Evolutionary conservation across 139 green algal genomes (phyloP), one percentile per base, ranked within the genome.

Genomic region (Pycnococcus provasolii): DNA sequence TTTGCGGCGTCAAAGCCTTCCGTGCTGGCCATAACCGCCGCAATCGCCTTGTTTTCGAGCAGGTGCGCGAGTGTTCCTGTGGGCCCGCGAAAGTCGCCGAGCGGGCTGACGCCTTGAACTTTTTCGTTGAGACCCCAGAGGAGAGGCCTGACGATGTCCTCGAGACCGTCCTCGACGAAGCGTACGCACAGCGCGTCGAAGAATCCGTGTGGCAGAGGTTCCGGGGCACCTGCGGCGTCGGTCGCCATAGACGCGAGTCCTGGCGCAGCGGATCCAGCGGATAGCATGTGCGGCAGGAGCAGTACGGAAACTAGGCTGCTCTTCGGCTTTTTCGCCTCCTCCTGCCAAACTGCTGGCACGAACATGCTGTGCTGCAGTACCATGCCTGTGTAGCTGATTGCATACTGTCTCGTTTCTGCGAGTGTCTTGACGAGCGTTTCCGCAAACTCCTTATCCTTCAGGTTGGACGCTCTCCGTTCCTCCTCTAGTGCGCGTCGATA

Each of bases 361-460:
- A 96, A 90, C 73, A 96, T 82, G 45, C 85, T 81, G 4, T 84
- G 71, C 13, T 70, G 79, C 9, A 97, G 78, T 5, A 84, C 75
- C 0, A 97, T 80, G 0, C 81, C 81, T 0, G 75, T 59, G 64
- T 97, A 96, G 4, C 77, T 87, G 37, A 96, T 80, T 26, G 26
- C 26, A 26, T 2, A 88, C 61, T 41, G 96, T 77, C 62, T 95
- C 81, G 47, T 78, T 84, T n/a, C 75, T 71, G 0, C 63, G 46
- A 6, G 66, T 76, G 62, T 41, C 42, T 15, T 41, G 42, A 13
- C n/a, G n/a, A 54, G 43, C 50, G 39, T 75, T 37, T 73, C 50
- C 62, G 55, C 41, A 11, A 75, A 45, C 47, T 70, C 60, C 68
- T 81, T 75, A 60, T 80, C 66, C 55, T 79, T 80, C 45, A 77